Base-by-base conservation (phyloP, 2,329 filamentous ascomycete genomes). In the Calonectria naviculata region DNA sequence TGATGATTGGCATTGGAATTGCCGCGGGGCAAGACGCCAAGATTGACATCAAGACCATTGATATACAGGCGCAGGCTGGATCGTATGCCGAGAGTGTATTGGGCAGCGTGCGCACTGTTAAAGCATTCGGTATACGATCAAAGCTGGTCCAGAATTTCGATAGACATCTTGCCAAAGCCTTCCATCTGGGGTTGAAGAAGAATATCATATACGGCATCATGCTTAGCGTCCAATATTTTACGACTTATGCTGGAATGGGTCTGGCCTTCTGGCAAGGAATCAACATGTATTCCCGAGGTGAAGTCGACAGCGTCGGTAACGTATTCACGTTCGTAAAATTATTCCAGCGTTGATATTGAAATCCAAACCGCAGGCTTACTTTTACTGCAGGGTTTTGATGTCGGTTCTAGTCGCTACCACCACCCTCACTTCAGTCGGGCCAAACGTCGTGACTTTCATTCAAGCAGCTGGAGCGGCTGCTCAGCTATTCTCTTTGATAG, bases 181-280 rank as follows among this genome's bases (percentile, higher is more conserved):
- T 38, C 36, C 36, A 3, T 10, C 17, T 38, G 36, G 36, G 36
- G n/a, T n/a, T n/a, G n/a, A 83, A 82, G 72, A 83, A 83, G 65
- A 82, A 79, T 4, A 73, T 78, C 1, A 71, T 84, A 1, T 82
- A 78, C 29, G 83, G 80, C 5, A 54, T 81, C 7, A 72, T 85
- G 36, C 84, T 84, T 66, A 78, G 78, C 1, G 73, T 71, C 1
- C 80, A 83, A 67, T 85, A 83, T 69, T 80, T 79, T 56, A 76
- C 26, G 15, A 24, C 38, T 4, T 58, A 38, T 38, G 52, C 52
- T 17, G 84, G 84, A 19, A 85, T 84, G 52, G 83, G 81, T 1
- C 78, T 87, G 13, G 83, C 83, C 13, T 87, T 86, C 64, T 87
- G 85, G 85, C 85, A 86, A 65, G 85, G 85, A 5, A 75, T 85